Evolutionary conservation across 2,329 filamentous ascomycete genomes (phyloP), one percentile per base, ranked within the genome.

Genomic region (Pyrenophora graminea): DNA sequence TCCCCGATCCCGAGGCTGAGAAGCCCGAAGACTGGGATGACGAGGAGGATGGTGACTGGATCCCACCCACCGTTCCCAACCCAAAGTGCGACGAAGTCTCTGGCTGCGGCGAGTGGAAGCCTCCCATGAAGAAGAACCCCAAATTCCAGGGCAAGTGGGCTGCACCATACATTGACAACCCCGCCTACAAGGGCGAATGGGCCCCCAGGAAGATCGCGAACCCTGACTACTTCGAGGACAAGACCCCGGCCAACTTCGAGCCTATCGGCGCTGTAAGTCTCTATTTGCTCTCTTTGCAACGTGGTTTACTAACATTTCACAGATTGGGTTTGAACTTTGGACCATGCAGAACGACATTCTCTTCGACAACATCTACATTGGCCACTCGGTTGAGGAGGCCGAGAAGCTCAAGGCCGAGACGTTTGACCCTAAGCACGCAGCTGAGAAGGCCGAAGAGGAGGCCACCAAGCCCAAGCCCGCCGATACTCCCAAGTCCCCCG

Each of bases 11-110:
- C 48, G 91, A 96, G 80, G 91, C 93, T 44, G 82, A 90, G 81
- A 99, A 97, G 88, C 94, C 94, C 58, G 92, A 96, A 79, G 94
- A 97, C 75, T 99, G 94, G 94, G 93, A 97, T 79, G 93, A 99
- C 53, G 94, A 99, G 81, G 94, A 99, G 81, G 94, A 99, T 76
- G 94, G 94, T 76, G 94, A 99, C 81, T 99, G 92, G 91, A 77
- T 96, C 63, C 80, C 92, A 45, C 94, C 93, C 51, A 91, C 87
- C 48, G 85, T 99, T 48, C 84, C 91, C 74, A 97, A 99, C 86
- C 90, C 93, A 77, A 96, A 96, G 85, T 97, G 94, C 73, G 85
- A 87, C 61, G 93, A 97, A 52, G 90, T 81, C 62, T 92, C 93
- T 79, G 94, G 94, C 71, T 97, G 94, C 76, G 94, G 94, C 69